Evolutionary conservation across 257 asterid species (phyloP).

Genomic region (Solanum infundibuliforme): DNA sequence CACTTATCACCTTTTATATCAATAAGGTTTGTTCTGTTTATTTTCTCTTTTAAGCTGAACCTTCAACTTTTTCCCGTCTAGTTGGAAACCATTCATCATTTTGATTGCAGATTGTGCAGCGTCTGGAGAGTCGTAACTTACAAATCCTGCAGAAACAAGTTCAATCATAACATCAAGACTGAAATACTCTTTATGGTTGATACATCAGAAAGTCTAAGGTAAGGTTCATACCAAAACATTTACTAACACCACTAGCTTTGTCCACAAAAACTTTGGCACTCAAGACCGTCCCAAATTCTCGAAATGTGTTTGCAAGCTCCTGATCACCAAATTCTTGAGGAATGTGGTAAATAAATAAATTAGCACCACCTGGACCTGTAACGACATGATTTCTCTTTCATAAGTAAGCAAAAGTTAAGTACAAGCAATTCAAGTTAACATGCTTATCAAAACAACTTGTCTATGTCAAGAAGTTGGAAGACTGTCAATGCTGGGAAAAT

Average conservation of each 20-base stretch:
- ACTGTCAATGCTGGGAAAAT: neutral
- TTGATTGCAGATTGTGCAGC: constrained; percentile 79
- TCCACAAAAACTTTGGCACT: constrained; percentile 89
- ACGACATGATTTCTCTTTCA: neutral
- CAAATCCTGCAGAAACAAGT: constrained; percentile 53
- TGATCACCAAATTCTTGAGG: constrained; percentile 88
- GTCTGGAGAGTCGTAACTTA: constrained; percentile 75
- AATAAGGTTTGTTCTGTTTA: constrained; percentile 42
- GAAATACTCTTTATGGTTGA: neutral
- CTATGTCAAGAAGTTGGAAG: neutral
- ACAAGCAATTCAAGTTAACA: neutral
- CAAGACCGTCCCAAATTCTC: constrained; percentile 68
- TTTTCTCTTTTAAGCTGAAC: constrained; percentile 86
- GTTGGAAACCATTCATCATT: constrained; percentile 74
- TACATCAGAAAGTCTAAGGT: neutral
- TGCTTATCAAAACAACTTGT: neutral
- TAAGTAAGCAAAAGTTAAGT: neutral
- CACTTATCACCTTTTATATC: constrained; percentile 26
- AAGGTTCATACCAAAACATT: constrained; percentile 67
- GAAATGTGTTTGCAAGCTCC: constrained; percentile 77
- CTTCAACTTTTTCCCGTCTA: constrained; percentile 89
- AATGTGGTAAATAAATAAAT: constrained; percentile 86
- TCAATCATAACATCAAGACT: neutral
- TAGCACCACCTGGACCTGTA: constrained; percentile 95
- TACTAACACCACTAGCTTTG: constrained; percentile 86